Percentiles rank a stretch among this genome's conserved stretches.
phyloP scores from a whole-genome alignment of 345 rosid species.

The Brassica cretica region DNA sequence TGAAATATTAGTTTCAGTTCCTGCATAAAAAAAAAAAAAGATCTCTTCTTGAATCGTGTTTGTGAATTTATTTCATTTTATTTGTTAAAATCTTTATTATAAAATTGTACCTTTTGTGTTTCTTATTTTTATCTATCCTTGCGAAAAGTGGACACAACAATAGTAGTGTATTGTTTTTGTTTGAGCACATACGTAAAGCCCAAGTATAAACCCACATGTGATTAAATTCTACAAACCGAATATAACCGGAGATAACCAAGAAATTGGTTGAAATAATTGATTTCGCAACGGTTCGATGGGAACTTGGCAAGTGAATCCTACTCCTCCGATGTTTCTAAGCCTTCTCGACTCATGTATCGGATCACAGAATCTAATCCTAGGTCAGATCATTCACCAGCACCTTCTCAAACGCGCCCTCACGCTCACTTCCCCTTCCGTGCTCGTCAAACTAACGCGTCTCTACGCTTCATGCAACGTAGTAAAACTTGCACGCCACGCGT shows the following conservation, averaged over 20 bases:
- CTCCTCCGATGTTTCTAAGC: conserved; percentile 23
- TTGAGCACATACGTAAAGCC: not conserved
- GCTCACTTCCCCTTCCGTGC: not conserved
- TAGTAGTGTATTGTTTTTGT: not conserved
- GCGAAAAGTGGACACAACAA: not conserved
- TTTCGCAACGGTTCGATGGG: not conserved
- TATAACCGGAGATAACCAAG: not conserved
- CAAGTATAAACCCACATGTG: too few relatives aligned
- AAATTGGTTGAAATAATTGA: not conserved
- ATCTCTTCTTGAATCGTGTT: conserved; percentile 8
- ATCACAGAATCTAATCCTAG: conserved; percentile 30
- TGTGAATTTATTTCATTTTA: conserved; percentile 20
- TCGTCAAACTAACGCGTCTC: conserved; percentile 33
- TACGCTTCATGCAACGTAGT: conserved; percentile 37
- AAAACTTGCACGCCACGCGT: conserved; percentile 46
- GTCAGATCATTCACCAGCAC: conserved; percentile 37
- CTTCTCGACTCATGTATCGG: conserved; percentile 36
- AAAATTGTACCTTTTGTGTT: conserved; percentile 15
- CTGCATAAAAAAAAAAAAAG: not conserved
- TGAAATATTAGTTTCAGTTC: conserved; percentile 17
- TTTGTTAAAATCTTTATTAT: not conserved
- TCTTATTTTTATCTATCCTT: not conserved
- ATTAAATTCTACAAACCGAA: not conserved
- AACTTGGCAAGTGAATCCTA: not conserved
- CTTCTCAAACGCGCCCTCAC: conserved; percentile 37